Percentiles rank a stretch among this genome's conserved stretches.
These are phyloP conservation scores for Salix brachista DNA, from an alignment of 345 rosid genomes.

Conservation along the genomic window DNA sequence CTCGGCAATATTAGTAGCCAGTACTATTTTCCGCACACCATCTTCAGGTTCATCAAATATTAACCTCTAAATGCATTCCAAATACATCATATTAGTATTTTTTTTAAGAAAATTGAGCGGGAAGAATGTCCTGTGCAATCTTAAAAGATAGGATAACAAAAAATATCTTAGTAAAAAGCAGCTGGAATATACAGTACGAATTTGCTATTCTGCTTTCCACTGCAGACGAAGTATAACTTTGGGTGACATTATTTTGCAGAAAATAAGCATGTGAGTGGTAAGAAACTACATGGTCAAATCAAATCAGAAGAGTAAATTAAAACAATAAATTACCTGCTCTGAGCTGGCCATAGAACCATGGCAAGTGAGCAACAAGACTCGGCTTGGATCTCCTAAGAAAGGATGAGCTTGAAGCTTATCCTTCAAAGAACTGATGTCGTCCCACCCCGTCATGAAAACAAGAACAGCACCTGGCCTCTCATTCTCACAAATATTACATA, in stretches of 20 bases:
- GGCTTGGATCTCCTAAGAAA: conserved; percentile 61
- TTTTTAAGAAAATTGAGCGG: conserved; percentile 6
- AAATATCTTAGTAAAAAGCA: background rate
- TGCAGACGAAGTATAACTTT: background rate
- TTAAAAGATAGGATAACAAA: background rate
- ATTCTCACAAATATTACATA: conserved; percentile 63
- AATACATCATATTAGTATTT: conserved; percentile 7
- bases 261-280: background rate
- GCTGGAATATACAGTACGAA: background rate
- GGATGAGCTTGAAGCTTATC: conserved; percentile 74
- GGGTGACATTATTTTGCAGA: background rate
- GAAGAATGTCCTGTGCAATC: background rate
- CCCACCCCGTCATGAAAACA: conserved; percentile 97
- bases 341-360: conserved; percentile 97
- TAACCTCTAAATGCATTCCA: conserved; percentile 54
- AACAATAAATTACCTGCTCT: conserved; percentile 62
- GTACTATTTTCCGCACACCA: conserved; percentile 84
- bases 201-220: background rate
- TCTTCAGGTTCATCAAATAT: conserved; percentile 77
- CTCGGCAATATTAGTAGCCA: conserved; percentile 93
- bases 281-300: background rate
- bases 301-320: background rate
- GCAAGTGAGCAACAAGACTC: conserved; percentile 74
- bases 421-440: conserved; percentile 81
- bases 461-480: conserved; percentile 77